Evolutionary conservation across 345 rosid species (phyloP), one percentile per base, ranked within the genome.

Genomic region (Boechera divaricarpa): DNA sequence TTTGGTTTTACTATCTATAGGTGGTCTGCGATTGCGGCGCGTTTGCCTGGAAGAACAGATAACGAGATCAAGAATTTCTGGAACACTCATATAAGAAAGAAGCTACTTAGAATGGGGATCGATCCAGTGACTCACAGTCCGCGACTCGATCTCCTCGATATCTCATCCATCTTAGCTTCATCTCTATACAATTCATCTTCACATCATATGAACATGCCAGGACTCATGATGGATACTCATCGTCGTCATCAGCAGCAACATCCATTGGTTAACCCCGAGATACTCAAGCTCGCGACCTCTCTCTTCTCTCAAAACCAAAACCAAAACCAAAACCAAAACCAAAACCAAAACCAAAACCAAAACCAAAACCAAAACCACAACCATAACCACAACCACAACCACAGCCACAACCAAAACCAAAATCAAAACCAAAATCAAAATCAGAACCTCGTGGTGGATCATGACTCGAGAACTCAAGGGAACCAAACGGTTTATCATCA

Each of bases 91-190:
- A 85, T 91, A 42, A 76, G 94, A 62, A 91, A 88, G 79, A 83
- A 82, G 84, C 77, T 91, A 33, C 90, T 91, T 29, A 84, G 91
- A 39, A 89, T 91, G 94, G 97, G 97, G 38, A 89, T 91, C 9
- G 97, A 91, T 77, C 97, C 97, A 1, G 97, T 91, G 9, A 91
- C 94, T 21, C 97, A 89, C 54, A 73, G 82, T 77, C 93, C 93
- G 0, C 81, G 94, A 21, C 89, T 89, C 12, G 94, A 89, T 61
- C 93, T 89, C 51, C 89, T 88, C 4, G 89, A 91, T 39, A 83
- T 91, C 18, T 89, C 94, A 73, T 82, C 91, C 4, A 81, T 89
- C 39, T 69, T 88, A 11, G 77, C 76, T 76, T 80, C 90, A 15
- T 82, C 89, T 24, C 76, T 81, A 12, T 85, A 81, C 82, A 77